These are phyloP conservation scores for Isatis lusitanica DNA, from an alignment of 441 rosid genomes.

Conservation along the genomic window DNA sequence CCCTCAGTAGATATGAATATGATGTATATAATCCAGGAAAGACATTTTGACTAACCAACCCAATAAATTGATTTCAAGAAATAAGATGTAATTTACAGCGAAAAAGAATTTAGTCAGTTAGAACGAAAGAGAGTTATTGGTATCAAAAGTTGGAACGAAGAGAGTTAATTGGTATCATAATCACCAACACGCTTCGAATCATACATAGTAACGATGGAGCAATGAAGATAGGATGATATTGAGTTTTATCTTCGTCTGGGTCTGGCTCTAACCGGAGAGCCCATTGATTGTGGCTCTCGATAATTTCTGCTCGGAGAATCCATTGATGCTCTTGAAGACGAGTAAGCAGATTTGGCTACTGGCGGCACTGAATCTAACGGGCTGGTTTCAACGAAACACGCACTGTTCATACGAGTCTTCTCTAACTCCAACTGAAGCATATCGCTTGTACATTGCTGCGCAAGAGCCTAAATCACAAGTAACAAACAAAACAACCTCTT, in stretches of 20 bases:
- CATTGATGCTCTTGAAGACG: slow-evolving; percentile 54
- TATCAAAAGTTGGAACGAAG: background rate
- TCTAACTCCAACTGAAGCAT: slow-evolving; percentile 78
- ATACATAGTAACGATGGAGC: background rate
- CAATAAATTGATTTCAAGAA: background rate
- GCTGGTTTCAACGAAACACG: slow-evolving; percentile 69
- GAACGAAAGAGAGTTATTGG: background rate
- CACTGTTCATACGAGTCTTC: slow-evolving; percentile 79
- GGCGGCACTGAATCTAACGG: slow-evolving; percentile 55
- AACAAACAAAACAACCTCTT: background rate
- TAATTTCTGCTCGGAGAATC: slow-evolving; percentile 66
- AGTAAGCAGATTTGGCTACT: slow-evolving; percentile 56
- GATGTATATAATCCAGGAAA: background rate
- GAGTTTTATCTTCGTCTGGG: slow-evolving; percentile 50
- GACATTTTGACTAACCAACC: background rate
- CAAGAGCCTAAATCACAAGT: slow-evolving; percentile 56
- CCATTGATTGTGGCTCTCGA: slow-evolving; percentile 45
- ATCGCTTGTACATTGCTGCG: slow-evolving; percentile 74
- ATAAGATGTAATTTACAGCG: background rate
- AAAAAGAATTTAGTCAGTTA: background rate
- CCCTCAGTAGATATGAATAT: no score
- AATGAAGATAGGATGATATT: background rate
- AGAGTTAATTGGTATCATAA: background rate
- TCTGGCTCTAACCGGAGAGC: slow-evolving; percentile 53
- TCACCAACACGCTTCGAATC: background rate